phyloP scores from a whole-genome alignment of 352 stramenopile genomes.

The Phytophthora tentaculata region DNA sequence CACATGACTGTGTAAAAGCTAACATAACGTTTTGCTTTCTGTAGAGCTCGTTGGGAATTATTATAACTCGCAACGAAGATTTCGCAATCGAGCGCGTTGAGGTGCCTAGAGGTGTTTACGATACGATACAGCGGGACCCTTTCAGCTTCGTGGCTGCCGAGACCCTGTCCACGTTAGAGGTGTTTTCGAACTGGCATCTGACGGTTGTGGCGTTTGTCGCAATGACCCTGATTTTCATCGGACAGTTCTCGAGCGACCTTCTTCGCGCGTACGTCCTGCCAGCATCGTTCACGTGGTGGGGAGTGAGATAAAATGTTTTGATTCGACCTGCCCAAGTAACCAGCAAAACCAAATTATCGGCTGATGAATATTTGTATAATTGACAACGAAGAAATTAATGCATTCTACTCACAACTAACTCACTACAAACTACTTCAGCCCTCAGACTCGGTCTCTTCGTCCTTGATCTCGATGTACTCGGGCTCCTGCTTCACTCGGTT shows the following conservation, averaged over 20 bases:
- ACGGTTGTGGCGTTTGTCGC: constrained; percentile 75
- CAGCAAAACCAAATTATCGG: constrained; percentile 1
- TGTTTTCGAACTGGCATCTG: constrained; percentile 85
- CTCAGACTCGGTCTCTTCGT: constrained; percentile 34
- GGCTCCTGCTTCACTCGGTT: constrained; percentile 18
- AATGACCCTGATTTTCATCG: constrained; percentile 88
- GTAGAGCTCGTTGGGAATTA: constrained; percentile 59
- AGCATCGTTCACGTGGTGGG: constrained; percentile 62
- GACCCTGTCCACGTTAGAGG: constrained; percentile 81
- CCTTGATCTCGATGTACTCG: constrained; percentile 24
- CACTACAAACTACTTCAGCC: constrained; percentile 3
- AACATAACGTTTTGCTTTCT: not conserved
- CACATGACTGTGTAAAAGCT: not conserved
- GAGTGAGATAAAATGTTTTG: constrained; percentile 27
- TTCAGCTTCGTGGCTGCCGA: constrained; percentile 89
- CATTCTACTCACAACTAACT: not conserved
- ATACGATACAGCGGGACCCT: constrained; percentile 85
- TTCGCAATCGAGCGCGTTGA: constrained; percentile 59
- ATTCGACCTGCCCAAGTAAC: not conserved
- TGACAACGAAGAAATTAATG: constrained; percentile 1
- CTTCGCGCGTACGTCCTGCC: constrained; percentile 69
- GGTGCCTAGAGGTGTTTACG: constrained; percentile 74
- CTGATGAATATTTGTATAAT: constrained; percentile 22
- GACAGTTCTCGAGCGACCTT: constrained; percentile 78
- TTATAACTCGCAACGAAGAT: constrained; percentile 62